These are phyloP conservation scores for Coniosporium tulheliwenetii DNA, from an alignment of 2,329 filamentous ascomycete genomes.

Conservation along the genomic window DNA sequence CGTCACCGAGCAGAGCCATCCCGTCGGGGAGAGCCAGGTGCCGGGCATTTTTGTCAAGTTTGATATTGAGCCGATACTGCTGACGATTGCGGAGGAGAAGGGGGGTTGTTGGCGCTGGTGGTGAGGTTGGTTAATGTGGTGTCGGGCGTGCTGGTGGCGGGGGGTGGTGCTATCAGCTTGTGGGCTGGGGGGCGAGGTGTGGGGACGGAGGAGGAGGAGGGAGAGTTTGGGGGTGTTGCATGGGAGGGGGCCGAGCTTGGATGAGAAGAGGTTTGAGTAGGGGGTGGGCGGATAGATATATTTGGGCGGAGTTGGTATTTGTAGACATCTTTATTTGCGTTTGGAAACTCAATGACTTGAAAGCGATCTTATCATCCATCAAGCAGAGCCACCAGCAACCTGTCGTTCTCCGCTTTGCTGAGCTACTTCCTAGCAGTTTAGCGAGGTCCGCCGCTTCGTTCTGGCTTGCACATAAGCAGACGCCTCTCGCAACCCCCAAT, in stretches of 20 bases:
- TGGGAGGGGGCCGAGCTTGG: slow-evolving; percentile 14
- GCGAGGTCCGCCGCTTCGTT: too few species aligned
- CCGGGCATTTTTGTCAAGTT: slow-evolving; percentile 98
- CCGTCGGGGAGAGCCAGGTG: slow-evolving; percentile 51
- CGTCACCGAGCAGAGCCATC: slow-evolving; percentile 72
- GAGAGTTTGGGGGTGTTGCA: slow-evolving; percentile 33
- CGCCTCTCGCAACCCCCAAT: too few species aligned
- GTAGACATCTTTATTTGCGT: too few species aligned
- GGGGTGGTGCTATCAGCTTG: slow-evolving; percentile 87
- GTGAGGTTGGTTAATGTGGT: slow-evolving; percentile 83
- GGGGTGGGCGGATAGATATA: too few species aligned
- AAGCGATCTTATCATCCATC: too few species aligned
- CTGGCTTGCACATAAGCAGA: too few species aligned
- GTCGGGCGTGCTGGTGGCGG: slow-evolving; percentile 78
- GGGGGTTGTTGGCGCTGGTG: slow-evolving; percentile 58
- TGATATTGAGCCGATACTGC: slow-evolving; percentile 88
- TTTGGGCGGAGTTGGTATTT: too few species aligned
- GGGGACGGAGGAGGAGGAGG: slow-evolving; percentile 23
- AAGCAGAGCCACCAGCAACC: too few species aligned
- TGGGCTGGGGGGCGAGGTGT: slow-evolving; percentile 52
- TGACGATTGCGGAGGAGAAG: slow-evolving; percentile 71
- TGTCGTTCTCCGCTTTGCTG: too few species aligned
- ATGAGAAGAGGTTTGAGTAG: background rate
- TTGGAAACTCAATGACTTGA: too few species aligned
- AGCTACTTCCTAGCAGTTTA: too few species aligned